phyloP scores from a whole-genome alignment of 169 alveolate genomes.

The Miamiensis avidus region DNA sequence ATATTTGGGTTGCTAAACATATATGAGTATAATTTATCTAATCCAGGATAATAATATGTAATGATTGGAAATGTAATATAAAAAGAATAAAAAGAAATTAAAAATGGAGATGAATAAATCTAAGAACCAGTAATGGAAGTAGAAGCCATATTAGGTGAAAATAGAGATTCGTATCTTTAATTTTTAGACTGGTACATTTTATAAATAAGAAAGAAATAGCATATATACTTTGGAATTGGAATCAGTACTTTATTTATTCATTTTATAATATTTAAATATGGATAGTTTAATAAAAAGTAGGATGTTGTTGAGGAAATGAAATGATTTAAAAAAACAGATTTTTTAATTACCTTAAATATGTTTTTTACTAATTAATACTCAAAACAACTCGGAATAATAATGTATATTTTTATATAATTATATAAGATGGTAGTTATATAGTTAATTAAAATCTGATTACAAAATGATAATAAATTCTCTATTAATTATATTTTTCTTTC shows the following conservation, averaged over 20 bases:
- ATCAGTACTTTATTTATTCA: background rate
- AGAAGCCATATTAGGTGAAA: background rate
- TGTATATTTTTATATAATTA: too few species aligned
- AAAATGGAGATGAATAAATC: background rate
- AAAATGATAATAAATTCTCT: too few species aligned
- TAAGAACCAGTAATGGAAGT: background rate
- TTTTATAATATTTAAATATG: background rate
- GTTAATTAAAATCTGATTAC: too few species aligned
- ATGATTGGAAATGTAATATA: background rate
- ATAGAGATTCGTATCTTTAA: background rate
- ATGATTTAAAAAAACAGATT: background rate
- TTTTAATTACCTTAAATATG: background rate
- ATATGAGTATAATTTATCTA: background rate
- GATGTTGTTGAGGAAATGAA: background rate
- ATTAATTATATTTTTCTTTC: too few species aligned
- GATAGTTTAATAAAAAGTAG: background rate
- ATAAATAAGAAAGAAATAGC: background rate
- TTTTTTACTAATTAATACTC: too few species aligned
- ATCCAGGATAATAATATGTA: background rate
- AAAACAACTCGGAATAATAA: too few species aligned
- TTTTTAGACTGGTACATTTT: background rate
- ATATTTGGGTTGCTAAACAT: background rate
- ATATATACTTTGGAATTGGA: background rate
- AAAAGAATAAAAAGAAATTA: background rate
- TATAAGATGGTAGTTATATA: too few species aligned